Conservation (phyloP, 257 asterid species). For the Solanum peruvianum region DNA sequence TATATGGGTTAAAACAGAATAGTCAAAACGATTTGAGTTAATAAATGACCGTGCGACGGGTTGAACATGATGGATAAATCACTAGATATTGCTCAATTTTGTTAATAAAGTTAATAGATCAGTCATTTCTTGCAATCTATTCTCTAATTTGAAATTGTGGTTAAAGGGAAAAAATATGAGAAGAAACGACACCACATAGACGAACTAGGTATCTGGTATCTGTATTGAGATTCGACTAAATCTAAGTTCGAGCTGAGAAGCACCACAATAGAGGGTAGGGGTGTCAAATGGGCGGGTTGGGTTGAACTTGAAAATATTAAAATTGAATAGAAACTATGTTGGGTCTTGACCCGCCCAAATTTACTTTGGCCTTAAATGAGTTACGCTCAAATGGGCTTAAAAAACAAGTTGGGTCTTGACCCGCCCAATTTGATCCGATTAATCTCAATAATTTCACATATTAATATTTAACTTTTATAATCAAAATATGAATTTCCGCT, state of each 20-base stretch:
- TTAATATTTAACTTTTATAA: too few species aligned
- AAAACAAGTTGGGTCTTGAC: too few species aligned
- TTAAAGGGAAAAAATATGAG: neutral
- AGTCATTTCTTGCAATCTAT: neutral
- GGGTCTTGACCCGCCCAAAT: too few species aligned
- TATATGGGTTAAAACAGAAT: neutral
- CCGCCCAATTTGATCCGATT: too few species aligned
- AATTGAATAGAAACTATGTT: too few species aligned
- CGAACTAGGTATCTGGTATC: too few species aligned
- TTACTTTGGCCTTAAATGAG: too few species aligned
- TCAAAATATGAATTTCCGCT: too few species aligned
- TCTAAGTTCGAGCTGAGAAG: neutral
- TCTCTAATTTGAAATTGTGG: neutral
- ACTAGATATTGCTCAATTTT: neutral
- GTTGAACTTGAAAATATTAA: too few species aligned
- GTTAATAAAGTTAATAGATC: neutral
- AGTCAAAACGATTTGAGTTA: neutral
- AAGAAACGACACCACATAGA: neutral
- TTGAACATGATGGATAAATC: neutral
- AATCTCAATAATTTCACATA: too few species aligned
- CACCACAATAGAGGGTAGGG: neutral
- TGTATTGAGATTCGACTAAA: neutral
- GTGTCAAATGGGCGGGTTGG: too few species aligned
- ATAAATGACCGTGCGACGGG: rapidly evolving
- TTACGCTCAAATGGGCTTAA: too few species aligned